A percentile compares a stretch with the other conserved stretches of the same genome.
phyloP scores from a whole-genome alignment of 768 basidiomycete species.

The Naganishia antarctica region DNA sequence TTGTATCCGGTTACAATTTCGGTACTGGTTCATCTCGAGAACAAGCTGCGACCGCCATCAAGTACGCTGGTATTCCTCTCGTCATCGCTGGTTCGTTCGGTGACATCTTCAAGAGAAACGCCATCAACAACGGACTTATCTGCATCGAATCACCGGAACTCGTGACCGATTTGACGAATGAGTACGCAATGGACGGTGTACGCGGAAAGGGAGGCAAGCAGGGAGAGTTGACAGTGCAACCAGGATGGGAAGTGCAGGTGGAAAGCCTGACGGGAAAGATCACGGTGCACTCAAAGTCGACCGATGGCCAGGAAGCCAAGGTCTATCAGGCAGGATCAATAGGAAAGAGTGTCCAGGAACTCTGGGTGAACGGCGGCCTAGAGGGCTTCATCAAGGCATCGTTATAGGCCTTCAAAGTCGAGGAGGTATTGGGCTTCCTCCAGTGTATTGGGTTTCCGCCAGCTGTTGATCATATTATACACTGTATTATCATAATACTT shows the following conservation, averaged over 20 bases:
- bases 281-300: constrained; percentile 53
- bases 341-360: constrained; percentile 90
- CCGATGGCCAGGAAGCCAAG: constrained; percentile 54
- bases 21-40: constrained; percentile 97
- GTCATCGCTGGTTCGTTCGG: constrained; percentile 98
- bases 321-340: constrained; percentile 68
- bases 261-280: constrained; percentile 69
- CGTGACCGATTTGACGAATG: constrained; percentile 71
- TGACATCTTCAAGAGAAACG: constrained; percentile 98
- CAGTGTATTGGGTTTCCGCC: no score
- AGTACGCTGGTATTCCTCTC: constrained; percentile 83
- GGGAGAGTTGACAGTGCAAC: constrained; percentile 74
- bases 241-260: constrained; percentile 63
- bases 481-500: no score
- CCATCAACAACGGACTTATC: constrained; percentile 96
- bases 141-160: constrained; percentile 89
- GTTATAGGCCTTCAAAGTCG: no score
- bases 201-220: constrained; percentile 72
- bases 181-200: constrained; percentile 67
- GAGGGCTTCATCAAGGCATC: constrained; percentile 72
- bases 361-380: constrained; percentile 91
- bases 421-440: no score
- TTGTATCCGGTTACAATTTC: constrained; percentile 94
- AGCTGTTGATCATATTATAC: no score
- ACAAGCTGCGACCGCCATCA: constrained; percentile 95